A percentile compares a stretch with the other conserved stretches of the same genome.
Evolutionary conservation across 2,329 filamentous ascomycete species (phyloP).

Genomic region (Cryphonectria naterciae): DNA sequence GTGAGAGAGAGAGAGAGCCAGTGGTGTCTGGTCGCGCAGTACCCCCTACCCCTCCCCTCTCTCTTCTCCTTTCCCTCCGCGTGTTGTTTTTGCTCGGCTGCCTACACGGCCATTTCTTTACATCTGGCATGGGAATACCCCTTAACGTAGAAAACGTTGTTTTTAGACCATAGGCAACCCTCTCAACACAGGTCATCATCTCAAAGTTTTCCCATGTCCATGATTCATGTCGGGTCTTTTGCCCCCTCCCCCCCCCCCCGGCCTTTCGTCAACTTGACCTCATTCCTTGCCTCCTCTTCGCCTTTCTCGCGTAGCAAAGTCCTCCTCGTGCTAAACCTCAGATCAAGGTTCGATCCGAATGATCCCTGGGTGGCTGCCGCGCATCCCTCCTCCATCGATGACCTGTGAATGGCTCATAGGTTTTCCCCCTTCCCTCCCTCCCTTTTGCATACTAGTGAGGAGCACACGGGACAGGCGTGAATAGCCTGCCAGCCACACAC

Average conservation of each 20-base stretch:
- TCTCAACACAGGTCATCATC: neutral
- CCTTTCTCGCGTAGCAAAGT: neutral
- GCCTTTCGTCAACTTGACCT: constrained; percentile 3
- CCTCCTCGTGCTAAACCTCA: neutral
- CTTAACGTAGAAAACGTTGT: constrained; percentile 1
- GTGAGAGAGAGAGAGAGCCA: neutral
- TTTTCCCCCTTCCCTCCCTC: no score
- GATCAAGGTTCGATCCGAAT: neutral
- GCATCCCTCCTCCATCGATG: neutral
- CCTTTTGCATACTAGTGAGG: no score
- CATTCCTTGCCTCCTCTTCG: neutral
- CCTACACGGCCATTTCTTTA: neutral
- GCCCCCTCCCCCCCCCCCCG: no score
- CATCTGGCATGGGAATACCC: constrained; percentile 4
- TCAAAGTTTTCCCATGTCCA: neutral
- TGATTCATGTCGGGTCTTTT: neutral
- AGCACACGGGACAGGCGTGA: no score
- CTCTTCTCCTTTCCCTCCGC: no score
- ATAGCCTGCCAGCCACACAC: neutral
- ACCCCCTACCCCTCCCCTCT: no score
- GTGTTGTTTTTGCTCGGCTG: constrained; percentile 5
- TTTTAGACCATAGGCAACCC: neutral
- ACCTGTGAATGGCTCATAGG: neutral
- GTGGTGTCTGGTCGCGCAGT: neutral
- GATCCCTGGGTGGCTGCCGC: neutral